Evolutionary conservation across 2,329 filamentous ascomycete species (phyloP), one percentile per base, ranked within the genome.

Genomic region (Fusarium papillatum): DNA sequence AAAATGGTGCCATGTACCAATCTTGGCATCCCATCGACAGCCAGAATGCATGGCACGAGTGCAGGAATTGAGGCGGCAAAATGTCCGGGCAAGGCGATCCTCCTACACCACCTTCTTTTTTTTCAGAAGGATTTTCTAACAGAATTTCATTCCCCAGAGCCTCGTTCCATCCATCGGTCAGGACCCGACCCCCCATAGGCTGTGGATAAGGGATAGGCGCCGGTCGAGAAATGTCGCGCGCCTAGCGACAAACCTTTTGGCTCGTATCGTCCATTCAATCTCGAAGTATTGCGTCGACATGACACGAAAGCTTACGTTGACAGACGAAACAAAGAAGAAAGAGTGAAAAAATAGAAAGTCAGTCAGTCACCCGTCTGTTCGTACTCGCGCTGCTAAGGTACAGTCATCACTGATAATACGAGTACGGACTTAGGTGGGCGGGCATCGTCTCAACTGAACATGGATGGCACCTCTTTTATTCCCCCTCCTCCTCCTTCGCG

Each of bases 361-460:
- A 59, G 19, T 46, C n/a, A 36, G 34, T 36, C 43, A 34, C 26
- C 26, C 50, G 50, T 55, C n/a, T 55, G 50, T 34, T 55, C 50
- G 50, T 55, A 55, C 50, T 55, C 50, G 50, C 50, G 50, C 50
- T n/a, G 50, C 31, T 34, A 34, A 34, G 29, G 17, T 26, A 29
- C 50, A 55, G 29, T 31, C 50, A 55, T 29, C 46, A 55, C 26
- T 76, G 70, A 74, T 76, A 76, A 74, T 76, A 76, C 74, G 74
- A 76, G 74, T 76, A 76, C 74, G 74, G 74, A 34, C 19, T 31
- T n/a, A 50, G 36, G 17, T 43, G 16, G 64, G n/a, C 29, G 34
- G 31, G 29, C 31, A 22, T 19, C 53, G 29, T 19, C 53, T 36
- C 34, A 36, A 36, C 34, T 36, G n/a, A 53, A 7, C 46, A 73